These are phyloP conservation scores for Monosporascus sp. DNA, from an alignment of 2,329 filamentous ascomycete species.

Conservation along the genomic window DNA sequence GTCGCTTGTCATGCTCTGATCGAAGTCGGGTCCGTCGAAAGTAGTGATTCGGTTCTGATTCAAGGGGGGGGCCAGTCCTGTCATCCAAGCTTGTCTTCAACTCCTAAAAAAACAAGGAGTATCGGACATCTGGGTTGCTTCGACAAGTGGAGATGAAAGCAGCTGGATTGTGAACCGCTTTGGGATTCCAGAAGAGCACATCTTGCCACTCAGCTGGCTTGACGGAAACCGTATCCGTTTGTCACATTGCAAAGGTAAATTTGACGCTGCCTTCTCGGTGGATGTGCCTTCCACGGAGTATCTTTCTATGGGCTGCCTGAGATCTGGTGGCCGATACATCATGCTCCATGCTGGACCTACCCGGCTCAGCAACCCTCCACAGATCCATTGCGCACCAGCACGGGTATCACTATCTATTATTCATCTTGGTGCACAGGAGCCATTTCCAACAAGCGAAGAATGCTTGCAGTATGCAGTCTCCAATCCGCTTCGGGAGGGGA, in stretches of 20 bases:
- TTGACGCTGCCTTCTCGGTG: slow-evolving; percentile 1
- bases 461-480: too few species aligned
- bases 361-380: neutral
- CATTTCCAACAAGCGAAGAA: neutral
- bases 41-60: slow-evolving; percentile 1
- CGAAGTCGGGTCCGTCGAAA: neutral
- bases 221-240: neutral
- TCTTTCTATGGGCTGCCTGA: neutral
- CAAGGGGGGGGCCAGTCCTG: neutral
- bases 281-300: neutral
- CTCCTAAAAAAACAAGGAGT: neutral
- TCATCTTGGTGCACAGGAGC: neutral
- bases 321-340: slow-evolving; percentile 4
- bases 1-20: slow-evolving; percentile 1
- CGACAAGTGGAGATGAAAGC: neutral
- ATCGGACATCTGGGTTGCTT: slow-evolving; percentile 5
- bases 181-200: neutral
- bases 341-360: neutral
- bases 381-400: neutral
- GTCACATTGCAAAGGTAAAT: slow-evolving; percentile 1
- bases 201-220: slow-evolving; percentile 6
- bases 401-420: neutral
- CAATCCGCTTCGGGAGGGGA: too few species aligned
- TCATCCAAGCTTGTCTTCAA: neutral
- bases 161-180: neutral